phyloP scores from a whole-genome alignment of 768 basidiomycete genomes.

The Arthromyces matolae region DNA sequence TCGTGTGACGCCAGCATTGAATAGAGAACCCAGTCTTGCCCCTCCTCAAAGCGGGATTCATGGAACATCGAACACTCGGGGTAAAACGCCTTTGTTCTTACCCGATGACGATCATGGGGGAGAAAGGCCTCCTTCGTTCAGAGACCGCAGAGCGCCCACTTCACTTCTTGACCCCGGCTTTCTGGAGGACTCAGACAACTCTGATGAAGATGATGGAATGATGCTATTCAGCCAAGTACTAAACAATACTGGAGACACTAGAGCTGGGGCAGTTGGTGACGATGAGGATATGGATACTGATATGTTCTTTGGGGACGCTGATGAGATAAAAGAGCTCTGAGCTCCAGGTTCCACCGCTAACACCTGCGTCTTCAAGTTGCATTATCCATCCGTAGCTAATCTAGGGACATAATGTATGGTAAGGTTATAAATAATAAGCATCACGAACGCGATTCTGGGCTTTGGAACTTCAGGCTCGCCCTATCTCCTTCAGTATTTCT shows the following conservation, averaged over 20 bases:
- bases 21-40: slow-evolving; percentile 30
- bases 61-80: slow-evolving; percentile 25
- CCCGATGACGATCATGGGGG: slow-evolving; percentile 53
- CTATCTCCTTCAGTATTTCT: slow-evolving; percentile 78
- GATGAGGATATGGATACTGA: slow-evolving; percentile 75
- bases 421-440: no score
- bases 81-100: slow-evolving; percentile 67
- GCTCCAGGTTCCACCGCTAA: no score
- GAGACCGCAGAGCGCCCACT: neutral
- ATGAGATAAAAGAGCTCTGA: slow-evolving; percentile 64
- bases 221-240: slow-evolving; percentile 75
- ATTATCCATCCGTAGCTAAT: neutral
- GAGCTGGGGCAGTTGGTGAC: slow-evolving; percentile 60
- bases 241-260: slow-evolving; percentile 50
- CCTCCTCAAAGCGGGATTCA: slow-evolving; percentile 27
- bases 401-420: slow-evolving; percentile 4
- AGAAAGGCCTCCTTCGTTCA: slow-evolving; percentile 34
- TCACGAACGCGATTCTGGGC: no score
- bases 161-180: slow-evolving; percentile 22
- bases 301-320: slow-evolving; percentile 78
- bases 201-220: slow-evolving; percentile 50
- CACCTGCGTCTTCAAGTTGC: no score
- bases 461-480: slow-evolving; percentile 48
- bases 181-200: slow-evolving; percentile 29
- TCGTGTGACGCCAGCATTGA: slow-evolving; percentile 21